These are phyloP conservation scores for Trichophyton benhamiae DNA, from an alignment of 2,329 filamentous ascomycete genomes.

Conservation along the genomic window DNA sequence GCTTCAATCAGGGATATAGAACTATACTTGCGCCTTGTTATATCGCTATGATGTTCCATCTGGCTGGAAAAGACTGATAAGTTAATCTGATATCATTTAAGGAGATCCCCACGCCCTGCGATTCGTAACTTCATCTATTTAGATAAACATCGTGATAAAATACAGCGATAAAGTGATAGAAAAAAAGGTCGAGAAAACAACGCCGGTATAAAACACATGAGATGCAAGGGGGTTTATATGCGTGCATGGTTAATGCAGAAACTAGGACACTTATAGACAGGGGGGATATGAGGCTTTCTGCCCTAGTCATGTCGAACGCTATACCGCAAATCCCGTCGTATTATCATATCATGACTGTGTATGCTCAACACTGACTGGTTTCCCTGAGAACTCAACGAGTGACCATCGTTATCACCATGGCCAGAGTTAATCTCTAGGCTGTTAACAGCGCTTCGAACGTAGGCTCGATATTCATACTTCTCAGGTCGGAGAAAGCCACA, in stretches of 20 bases:
- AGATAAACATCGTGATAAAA: too few species aligned
- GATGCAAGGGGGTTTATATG: neutral
- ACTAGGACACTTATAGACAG: neutral
- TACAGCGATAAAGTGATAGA: too few species aligned
- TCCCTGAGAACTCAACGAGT: neutral
- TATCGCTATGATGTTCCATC: too few species aligned
- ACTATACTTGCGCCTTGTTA: too few species aligned
- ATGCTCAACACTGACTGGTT: neutral
- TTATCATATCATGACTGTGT: slow-evolving; percentile 1
- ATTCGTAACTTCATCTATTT: too few species aligned
- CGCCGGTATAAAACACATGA: neutral
- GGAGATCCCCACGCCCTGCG: too few species aligned
- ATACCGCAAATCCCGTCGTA: neutral
- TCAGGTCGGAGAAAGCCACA: slow-evolving; percentile 1
- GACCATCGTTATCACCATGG: neutral
- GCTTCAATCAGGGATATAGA: too few species aligned
- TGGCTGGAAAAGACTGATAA: too few species aligned
- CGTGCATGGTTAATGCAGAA: too few species aligned
- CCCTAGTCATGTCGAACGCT: neutral
- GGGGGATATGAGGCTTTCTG: neutral
- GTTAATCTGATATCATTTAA: too few species aligned
- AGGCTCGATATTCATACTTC: slow-evolving; percentile 1
- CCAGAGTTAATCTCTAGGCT: neutral
- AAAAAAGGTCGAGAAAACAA: neutral
- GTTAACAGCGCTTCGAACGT: neutral